Conservation (phyloP, 2,329 filamentous ascomycete species). For the Colletotrichum sp. region DNA sequence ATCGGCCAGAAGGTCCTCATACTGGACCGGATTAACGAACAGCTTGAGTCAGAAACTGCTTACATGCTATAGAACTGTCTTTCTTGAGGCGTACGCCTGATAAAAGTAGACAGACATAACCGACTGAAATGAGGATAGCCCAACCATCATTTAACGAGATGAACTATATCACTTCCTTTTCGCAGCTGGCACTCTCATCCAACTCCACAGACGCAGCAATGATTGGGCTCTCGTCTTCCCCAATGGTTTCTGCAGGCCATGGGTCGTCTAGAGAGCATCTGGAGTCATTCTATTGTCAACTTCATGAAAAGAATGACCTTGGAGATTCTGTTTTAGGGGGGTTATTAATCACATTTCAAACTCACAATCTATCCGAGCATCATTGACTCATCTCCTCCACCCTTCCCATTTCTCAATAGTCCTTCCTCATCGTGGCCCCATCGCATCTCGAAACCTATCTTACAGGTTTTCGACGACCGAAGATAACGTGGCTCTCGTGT, state of each 20-base stretch:
- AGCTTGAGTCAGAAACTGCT: too few species aligned
- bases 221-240: accelerated
- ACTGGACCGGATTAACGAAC: too few species aligned
- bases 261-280: too few species aligned
- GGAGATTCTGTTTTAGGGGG: background rate
- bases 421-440: accelerated
- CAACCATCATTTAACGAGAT: too few species aligned
- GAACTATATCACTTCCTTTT: too few species aligned
- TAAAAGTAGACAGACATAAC: accelerated
- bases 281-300: accelerated
- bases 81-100: accelerated
- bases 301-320: too few species aligned
- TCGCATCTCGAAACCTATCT: background rate
- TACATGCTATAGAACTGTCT: accelerated
- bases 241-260: too few species aligned
- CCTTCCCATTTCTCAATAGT: background rate
- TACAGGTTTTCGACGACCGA: background rate
- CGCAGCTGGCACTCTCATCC: accelerated
- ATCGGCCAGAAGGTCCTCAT: accelerated
- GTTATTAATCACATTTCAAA: background rate
- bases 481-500: background rate
- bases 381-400: accelerated
- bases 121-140: too few species aligned
- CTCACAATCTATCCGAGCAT: background rate
- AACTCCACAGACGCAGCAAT: too few species aligned